Evolutionary conservation across 371 early-diverging fungal species (phyloP).

Genomic region (Gilbertella persicaria): DNA sequence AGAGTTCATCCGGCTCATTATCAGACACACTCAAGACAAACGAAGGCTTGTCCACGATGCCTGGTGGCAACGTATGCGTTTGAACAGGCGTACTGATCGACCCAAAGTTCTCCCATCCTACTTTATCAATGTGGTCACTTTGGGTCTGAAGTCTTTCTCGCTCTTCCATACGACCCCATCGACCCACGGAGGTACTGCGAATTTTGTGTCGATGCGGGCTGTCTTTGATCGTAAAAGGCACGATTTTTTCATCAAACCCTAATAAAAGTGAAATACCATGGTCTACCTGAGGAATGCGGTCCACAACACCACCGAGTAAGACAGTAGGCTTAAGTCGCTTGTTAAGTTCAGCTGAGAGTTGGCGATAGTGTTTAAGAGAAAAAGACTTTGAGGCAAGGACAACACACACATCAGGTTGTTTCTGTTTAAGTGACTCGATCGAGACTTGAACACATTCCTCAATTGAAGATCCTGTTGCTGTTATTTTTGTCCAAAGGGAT

Average conservation of each 20-base stretch:
- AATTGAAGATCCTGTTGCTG: conserved; percentile 27
- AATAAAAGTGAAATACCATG: conserved; percentile 53
- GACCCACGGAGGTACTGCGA: conserved; percentile 55
- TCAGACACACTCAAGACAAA: conserved; percentile 61
- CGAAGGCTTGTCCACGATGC: conserved; percentile 20
- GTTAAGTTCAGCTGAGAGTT: conserved; percentile 9
- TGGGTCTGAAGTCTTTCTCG: conserved; percentile 31
- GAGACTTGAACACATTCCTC: conserved; percentile 34
- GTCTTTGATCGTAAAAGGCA: conserved; percentile 31
- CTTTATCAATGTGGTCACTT: conserved; percentile 43
- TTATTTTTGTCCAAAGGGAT: conserved; percentile 31
- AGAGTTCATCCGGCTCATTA: conserved; percentile 64
- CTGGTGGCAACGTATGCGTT: conserved; percentile 22
- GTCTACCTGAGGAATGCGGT: conserved; percentile 49
- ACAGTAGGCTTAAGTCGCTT: conserved; percentile 16
- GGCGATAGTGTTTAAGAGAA: conserved; percentile 21
- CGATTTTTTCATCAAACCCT: conserved; percentile 34
- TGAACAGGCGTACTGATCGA: conserved; percentile 41
- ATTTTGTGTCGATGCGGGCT: conserved; percentile 42
- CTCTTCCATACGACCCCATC: conserved; percentile 57
- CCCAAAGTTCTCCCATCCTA: conserved; percentile 51
- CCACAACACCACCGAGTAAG: conserved; percentile 52
- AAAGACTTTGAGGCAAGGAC: conserved; percentile 49
- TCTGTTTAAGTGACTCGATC: conserved; percentile 2
- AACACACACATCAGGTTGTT: conserved; percentile 35